Evolutionary conservation across 352 stramenopile genomes (phyloP), one percentile per base, ranked within the genome.

Genomic region (Labyrinthula sp.): DNA sequence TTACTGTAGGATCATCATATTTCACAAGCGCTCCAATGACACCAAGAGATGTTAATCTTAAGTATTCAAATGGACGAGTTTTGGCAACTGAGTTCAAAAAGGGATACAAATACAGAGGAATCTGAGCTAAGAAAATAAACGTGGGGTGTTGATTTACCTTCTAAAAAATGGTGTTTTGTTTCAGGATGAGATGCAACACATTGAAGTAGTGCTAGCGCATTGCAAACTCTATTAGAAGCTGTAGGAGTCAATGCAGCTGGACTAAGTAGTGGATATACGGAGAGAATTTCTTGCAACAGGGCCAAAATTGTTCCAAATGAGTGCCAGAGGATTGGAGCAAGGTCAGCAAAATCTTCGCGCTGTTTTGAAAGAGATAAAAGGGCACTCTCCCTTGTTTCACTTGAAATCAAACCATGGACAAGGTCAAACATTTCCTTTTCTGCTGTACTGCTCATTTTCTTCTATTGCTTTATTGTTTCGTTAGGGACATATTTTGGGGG

Each of bases 11-110:
- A 69, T 97, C 89, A 60, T 97, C 87, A 35, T 80, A 65, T 62
- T 95, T 97, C n/a, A 97, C 89, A 1, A 97, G 67, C 10, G 89
- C 89, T 20, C 89, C 89, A 62, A 97, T 95, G 7, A 97, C 89
- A 25, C 89, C 89, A 14, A 97, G 63, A 49, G 75, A 93, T 29
- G 89, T 97, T 4, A 97, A 66, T 3, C 89, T 71, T 24, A 97
- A 58, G 57, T 97, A 97, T 64, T 97, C 89, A 58, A 97, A 97
- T n/a, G 89, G 87, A 1, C 86, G 69, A 40, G 86, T 89, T 66
- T 95, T 95, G 65, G 70, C 91, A 58, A 95, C 77, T 4, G 89
- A 97, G 60, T 95, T 96, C 9, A 97, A 69, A 60, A 97, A 97
- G 20, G 89, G 89, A 56, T 97, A 97, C 30, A 97, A 62, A 52